phyloP scores from a whole-genome alignment of 1,139 yeast species.

The Suhomyces wounanorum region DNA sequence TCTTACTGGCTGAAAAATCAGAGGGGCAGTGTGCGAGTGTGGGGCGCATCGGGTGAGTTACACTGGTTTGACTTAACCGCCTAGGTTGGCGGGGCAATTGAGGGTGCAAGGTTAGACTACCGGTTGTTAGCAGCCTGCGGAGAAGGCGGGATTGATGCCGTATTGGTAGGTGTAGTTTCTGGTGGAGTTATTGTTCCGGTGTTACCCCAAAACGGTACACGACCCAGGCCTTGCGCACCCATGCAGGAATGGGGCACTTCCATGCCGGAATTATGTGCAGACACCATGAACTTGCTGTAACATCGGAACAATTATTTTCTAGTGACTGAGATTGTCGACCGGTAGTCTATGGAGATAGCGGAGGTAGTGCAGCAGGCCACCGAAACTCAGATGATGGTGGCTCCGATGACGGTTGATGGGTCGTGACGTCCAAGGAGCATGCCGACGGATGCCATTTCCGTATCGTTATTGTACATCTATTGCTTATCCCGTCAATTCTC shows the following conservation, averaged over 20 bases:
- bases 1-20: background rate
- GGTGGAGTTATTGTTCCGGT: background rate
- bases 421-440: background rate
- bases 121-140: background rate
- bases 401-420: background rate
- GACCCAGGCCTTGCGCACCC: background rate
- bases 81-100: background rate
- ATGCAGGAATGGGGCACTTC: background rate
- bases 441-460: background rate
- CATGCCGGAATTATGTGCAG: background rate
- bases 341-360: background rate
- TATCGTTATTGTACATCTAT: no score
- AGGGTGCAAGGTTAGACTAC: background rate
- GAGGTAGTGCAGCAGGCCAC: background rate
- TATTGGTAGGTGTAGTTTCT: background rate
- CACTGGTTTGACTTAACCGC: background rate
- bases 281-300: background rate
- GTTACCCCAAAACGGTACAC: background rate
- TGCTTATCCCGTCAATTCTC: no score
- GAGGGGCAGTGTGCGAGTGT: background rate
- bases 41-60: background rate
- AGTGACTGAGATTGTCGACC: background rate
- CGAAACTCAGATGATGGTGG: background rate
- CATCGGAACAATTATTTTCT: background rate
- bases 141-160: background rate